Base-by-base conservation (phyloP, 306 rosid genomes). In the Rubus parviflorus region DNA sequence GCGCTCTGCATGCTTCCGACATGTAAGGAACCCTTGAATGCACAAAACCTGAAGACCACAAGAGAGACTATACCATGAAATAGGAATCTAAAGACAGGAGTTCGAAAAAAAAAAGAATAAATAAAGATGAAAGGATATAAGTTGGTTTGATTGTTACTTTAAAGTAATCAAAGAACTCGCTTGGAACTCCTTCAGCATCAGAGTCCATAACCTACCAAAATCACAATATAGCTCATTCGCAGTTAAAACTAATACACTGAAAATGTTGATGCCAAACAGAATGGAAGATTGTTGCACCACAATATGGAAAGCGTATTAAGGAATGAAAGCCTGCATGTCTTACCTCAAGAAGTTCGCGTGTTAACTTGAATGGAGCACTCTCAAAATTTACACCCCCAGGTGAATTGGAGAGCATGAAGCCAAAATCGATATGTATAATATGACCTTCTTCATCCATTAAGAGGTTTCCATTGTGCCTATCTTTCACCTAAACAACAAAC, bases 11-110 rank as follows among this genome's bases (percentile, higher is more conserved):
- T 96, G 99, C 87, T 96, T 96, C 79, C 98, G 99, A 82, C 99
- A 96, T 73, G 99, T 96, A 83, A 96, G 99, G 90, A 96, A 96
- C 70, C 99, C 99, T 91, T 96, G 99, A 83, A 96, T 96, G 97
- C 99, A 96, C 76, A 96, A 87, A 82, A 96, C 99, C 99, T 96
- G 84, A 68, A 87, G 75, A 73, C 61, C 64, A 54, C 68, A 65
- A 65, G 77, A 77, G 80, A 78, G 75, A 37, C 62, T 71, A 35
- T 53, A 79, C 8, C 51, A 69, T 58, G 45, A 58, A 69, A 64
- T 75, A 62, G 60, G 42, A 74, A 70, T 61, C 51, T 63, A 23
- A 16, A 43, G 73, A 73, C n/a, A n/a, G 51, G 75, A 77, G 70
- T 49, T 35, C 17, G 22, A 30, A 35, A 49, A 66, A 48, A 48